Evolutionary conservation across 2,329 filamentous ascomycete genomes (phyloP), one percentile per base, ranked within the genome.

Genomic region (Fusarium sp.): DNA sequence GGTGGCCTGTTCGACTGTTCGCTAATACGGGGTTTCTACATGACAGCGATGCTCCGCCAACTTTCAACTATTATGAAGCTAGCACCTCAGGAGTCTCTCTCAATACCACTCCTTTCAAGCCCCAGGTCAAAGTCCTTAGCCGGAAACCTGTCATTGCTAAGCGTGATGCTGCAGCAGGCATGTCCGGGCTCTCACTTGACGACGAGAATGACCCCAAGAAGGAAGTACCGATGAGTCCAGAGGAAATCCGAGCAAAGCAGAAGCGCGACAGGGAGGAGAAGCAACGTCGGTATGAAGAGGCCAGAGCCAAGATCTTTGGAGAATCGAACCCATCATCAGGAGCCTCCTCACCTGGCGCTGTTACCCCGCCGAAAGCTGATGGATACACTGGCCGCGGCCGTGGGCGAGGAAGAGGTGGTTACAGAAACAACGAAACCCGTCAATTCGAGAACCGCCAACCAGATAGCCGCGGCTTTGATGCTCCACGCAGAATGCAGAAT

Each of bases 281-380:
- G 82, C 92, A 97, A 82, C 90, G 90, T 59, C 91, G 92, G 65
- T 98, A 98, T 78, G 92, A 97, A 65, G 94, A 97, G 81, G 93
- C 90, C 8, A 87, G 95, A 30, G 93, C 95, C 74, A 91, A 94
- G 77, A 90, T 98, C 58, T 95, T 98, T 79, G 94, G 94, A 21
- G 89, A 88, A 34, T 81, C 83, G 12, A 82, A 79, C 34, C 79
- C 83, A 12, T 83, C 83, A 10, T 86, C 90, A 0, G 87, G 89
- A 3, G 83, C 85, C 10, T 90, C 89, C 6, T 89, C 89, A 6
- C 88, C 90, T 0, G 88, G 88, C 12, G 87, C 82, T 46, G 83
- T 86, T 44, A 80, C 90, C 16, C 89, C 90, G 23, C 90, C 90
- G 23, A 81, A 78, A 44, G 56, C 70, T 13, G 79, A 81, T 14